Evolutionary conservation across 179 eudicot genomes (phyloP), one percentile per base, ranked within the genome.

Genomic region (Carnegiea gigantea): DNA sequence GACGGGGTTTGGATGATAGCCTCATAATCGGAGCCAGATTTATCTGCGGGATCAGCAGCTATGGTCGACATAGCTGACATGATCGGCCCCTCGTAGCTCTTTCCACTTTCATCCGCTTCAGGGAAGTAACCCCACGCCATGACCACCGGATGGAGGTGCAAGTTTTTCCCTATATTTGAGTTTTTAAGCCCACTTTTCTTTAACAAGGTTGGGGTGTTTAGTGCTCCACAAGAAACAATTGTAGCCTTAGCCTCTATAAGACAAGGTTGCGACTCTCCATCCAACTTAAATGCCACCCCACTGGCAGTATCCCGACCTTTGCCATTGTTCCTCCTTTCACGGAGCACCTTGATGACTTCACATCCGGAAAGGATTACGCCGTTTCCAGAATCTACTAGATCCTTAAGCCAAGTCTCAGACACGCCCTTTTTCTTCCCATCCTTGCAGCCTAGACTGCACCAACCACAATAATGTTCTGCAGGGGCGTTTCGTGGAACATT

Each of bases 71-170:
- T 92, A 17, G 90, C 84, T 1, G 93, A 90, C 90, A 92, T 83
- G 38, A 92, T 92, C 2, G 92, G 91, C 1, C 97, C 97, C 75
- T 93, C 87, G 28, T 89, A 92, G 84, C 97, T 92, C 82, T 73
- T 87, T n/a, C 40, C 21, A 40, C 20, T 20, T 12, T n/a, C 40
- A 15, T 80, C 75, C 0, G n/a, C 18, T 6, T 88, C 90, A 0
- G 95, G 93, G 53, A 93, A 90, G 72, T 89, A 78, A 0, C 97
- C 97, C 97, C 97, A 93, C 2, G 87, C 93, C 91, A 92, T 85
- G 21, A 86, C 80, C 20, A 90, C 92, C 0, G 95, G 95, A 59
- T 92, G 95, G 54, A 92, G 81, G 68, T 88, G 95, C 46, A 92
- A 76, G 54, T 92, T 82, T 59, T 82, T 82, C 4, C 95, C 95